Evolutionary conservation across 768 basidiomycete genomes (phyloP), one percentile per base, ranked within the genome.

Genomic region (Russula ochroleuca): DNA sequence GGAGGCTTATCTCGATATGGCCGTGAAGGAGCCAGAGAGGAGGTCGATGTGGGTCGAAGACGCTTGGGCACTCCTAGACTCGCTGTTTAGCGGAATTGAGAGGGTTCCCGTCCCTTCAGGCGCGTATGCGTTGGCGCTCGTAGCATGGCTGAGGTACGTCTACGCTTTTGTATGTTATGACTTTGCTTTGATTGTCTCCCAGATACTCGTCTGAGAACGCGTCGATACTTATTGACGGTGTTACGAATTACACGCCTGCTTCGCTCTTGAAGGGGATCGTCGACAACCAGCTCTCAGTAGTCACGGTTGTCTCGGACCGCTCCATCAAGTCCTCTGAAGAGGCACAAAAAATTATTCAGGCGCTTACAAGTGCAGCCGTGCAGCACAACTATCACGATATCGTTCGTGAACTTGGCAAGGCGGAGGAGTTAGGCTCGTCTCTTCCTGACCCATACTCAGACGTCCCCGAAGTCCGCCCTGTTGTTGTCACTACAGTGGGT

Each of bases 51-150:
- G 92, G 90, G 58, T 86, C 3, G 80, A 84, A 28, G 79, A 85
- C 35, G 80, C 83, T 0, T 85, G 82, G 80, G 74, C 75, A 11
- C 76, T 94, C 15, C 90, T 86, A 67, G 73, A 81, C 9, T 69
- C 73, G 7, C 80, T 92, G 76, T 83, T 88, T 68, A 70, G 57
- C 11, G 78, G 75, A 7, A 64, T 70, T 0, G 84, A 85, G 61
- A 77, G 75, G 8, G 73, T 83, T 14, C 64, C 68, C 1, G 86
- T 90, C 0, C 82, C 80, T 35, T 64, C 83, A 1, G 73, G 78
- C 51, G 87, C 89, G 10, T 92, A 88, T 74, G 85, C 88, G 15
- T 72, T 83, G 19, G 85, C 90, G 82, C 77, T 93, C 14, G 74
- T 83, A 37, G 77, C 82, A 1, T 82, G 82, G 73, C 72, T 80